These are phyloP conservation scores for Ogataea methylovora DNA, from an alignment of 805 yeast genomes.

Conservation along the genomic window DNA sequence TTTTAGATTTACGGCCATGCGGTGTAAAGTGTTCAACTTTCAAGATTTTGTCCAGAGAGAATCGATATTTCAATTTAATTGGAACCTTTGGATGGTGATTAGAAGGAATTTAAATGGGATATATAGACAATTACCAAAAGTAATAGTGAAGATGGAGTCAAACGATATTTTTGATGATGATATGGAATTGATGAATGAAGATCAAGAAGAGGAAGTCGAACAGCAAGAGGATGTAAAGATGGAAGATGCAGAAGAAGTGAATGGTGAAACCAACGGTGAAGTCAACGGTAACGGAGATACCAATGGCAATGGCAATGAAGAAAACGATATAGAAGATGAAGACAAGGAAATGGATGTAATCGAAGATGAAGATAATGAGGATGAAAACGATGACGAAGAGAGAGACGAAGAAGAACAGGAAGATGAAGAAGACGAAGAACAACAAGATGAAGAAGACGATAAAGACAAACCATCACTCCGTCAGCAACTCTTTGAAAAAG, in stretches of 20 bases:
- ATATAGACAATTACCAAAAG: no score
- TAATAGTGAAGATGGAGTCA: conserved; percentile 11
- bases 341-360: conserved; percentile 2
- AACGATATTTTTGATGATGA: conserved; percentile 21
- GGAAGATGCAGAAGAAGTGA: conserved; percentile 12
- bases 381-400: conserved; percentile 5
- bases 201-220: conserved; percentile 16
- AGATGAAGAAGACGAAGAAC: conserved; percentile 10
- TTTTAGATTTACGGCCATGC: conserved; percentile 19
- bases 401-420: conserved; percentile 1
- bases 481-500: conserved; percentile 29
- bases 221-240: conserved; percentile 17
- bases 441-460: conserved; percentile 13
- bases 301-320: neutral
- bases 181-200: conserved; percentile 13
- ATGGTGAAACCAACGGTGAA: conserved; percentile 1
- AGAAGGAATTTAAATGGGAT: no score
- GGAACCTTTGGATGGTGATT: no score
- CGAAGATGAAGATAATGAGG: conserved; percentile 8
- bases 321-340: conserved; percentile 1
- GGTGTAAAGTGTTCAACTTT: no score
- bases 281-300: conserved; percentile 1
- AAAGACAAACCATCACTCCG: conserved; percentile 8
- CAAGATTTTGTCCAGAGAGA: no score
- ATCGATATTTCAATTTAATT: no score